Base-by-base conservation (phyloP, 352 stramenopile genomes). In the Lagenidium giganteum region DNA sequence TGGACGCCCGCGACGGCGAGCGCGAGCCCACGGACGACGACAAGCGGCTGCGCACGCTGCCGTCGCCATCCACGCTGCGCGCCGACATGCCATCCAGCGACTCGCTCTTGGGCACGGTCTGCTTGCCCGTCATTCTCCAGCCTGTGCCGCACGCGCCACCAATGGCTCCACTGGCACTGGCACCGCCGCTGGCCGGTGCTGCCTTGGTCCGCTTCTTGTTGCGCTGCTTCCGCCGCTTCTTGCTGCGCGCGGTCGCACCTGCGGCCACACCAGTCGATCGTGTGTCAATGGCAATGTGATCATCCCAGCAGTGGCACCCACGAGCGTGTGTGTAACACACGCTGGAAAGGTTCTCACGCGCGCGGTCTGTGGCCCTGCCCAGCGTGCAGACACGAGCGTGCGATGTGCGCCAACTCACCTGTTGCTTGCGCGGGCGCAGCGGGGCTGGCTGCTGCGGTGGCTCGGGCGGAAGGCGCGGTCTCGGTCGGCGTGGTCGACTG, bases 1-100 rank as follows among this genome's bases (percentile, higher is more conserved):
- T 29, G 12, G n/a, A 17, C 29, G 41, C 29, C 30, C 4, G 18
- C 21, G 29, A 54, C 48, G 12, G 14, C 36, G 3, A 3, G 24
- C 24, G 23, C 13, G 21, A 50, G 29, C 38, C 57, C 16, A 52
- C 29, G 30, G 41, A 45, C n/a, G 35, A 43, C 7, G 54, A 65
- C 18, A 65, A 40, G 24, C 47, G 47, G 43, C 60, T 69, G 42
- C 47, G 50, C 23, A 54, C 32, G 33, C 45, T 53, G 24, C 26
- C 17, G 12, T 8, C 22, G 37, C 33, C 37, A 8, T 46, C 34
- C 16, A 41, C 17, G 34, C 49, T 64, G 34, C 57, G 45, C 24
- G 50, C 50, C 24, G 56, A 68, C 26, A 57, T 37, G 42, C 47
- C 44, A 11, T 61, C 59, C 46, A 65, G 42, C 32, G 54, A 69